Evolutionary conservation across 495 filamentous ascomycete species (phyloP).

Genomic region (Tuber calosporum): DNA sequence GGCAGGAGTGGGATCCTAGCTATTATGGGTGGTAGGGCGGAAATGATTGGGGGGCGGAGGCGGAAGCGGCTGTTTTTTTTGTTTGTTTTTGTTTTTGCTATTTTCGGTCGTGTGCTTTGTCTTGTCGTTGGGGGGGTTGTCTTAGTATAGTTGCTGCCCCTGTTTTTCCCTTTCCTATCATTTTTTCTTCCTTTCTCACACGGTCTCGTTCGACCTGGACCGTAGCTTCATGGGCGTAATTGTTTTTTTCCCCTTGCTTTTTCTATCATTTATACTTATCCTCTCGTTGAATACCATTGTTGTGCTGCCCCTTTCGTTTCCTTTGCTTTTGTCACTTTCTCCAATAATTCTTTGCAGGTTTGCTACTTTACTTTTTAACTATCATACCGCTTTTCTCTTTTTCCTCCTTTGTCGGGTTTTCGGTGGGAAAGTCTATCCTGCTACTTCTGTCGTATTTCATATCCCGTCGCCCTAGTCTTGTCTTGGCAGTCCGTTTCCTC

Average conservation of each 20-base stretch:
- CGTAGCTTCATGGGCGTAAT: neutral
- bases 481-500: neutral
- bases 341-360: neutral
- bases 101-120: neutral
- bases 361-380: neutral
- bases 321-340: neutral
- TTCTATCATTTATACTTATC: neutral
- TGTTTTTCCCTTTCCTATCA: neutral
- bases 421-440: neutral
- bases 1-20: slow-evolving; percentile 70
- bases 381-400: neutral
- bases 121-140: neutral
- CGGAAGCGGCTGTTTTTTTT: neutral
- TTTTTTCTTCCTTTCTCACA: neutral
- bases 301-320: neutral
- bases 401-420: neutral
- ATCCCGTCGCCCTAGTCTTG: neutral
- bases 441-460: neutral
- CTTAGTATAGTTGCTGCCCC: neutral
- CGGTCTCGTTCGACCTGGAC: neutral
- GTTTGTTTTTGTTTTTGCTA: neutral
- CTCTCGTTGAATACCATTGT: neutral
- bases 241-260: neutral
- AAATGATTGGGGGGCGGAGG: neutral
- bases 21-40: slow-evolving; percentile 24